Evolutionary conservation across 768 basidiomycete species (phyloP).

Genomic region (Rhodotorula diobovata): DNA sequence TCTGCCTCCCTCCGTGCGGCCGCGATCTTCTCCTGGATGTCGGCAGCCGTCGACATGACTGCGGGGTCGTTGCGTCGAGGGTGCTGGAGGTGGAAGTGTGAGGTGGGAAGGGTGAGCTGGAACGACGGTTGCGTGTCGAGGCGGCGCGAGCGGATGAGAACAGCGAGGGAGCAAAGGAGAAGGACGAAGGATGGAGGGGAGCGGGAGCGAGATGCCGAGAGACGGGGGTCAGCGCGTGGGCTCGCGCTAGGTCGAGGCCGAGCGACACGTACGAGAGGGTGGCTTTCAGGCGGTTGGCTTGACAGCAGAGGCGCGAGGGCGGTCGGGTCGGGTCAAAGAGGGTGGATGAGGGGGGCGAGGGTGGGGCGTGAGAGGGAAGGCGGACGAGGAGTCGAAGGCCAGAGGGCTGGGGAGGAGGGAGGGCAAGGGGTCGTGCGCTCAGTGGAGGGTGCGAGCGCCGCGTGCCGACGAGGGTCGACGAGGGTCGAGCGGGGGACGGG

Average conservation of each 20-base stretch:
- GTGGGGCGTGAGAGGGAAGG: too few species aligned
- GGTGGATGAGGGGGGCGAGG: too few species aligned
- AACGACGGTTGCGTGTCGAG: background rate
- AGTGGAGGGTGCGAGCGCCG: too few species aligned
- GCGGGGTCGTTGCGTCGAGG: background rate
- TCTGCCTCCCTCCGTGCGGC: conserved; percentile 95
- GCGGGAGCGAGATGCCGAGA: background rate
- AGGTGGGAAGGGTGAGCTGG: background rate
- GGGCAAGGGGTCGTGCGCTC: too few species aligned
- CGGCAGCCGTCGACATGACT: conserved; percentile 35
- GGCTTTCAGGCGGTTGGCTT: too few species aligned
- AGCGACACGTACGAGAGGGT: background rate
- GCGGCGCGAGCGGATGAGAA: background rate
- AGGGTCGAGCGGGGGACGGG: too few species aligned
- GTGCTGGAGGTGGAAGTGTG: background rate
- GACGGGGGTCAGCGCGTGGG: background rate
- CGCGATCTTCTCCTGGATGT: conserved; percentile 59
- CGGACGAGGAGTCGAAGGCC: too few species aligned
- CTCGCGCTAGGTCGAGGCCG: background rate
- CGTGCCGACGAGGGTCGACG: too few species aligned
- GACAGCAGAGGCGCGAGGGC: too few species aligned
- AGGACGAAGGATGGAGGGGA: background rate
- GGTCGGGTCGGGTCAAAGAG: too few species aligned
- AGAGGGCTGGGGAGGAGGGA: too few species aligned
- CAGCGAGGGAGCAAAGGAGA: too few species aligned